These are phyloP conservation scores for Apodospora peruviana DNA, from an alignment of 495 filamentous ascomycete species.

Conservation along the genomic window DNA sequence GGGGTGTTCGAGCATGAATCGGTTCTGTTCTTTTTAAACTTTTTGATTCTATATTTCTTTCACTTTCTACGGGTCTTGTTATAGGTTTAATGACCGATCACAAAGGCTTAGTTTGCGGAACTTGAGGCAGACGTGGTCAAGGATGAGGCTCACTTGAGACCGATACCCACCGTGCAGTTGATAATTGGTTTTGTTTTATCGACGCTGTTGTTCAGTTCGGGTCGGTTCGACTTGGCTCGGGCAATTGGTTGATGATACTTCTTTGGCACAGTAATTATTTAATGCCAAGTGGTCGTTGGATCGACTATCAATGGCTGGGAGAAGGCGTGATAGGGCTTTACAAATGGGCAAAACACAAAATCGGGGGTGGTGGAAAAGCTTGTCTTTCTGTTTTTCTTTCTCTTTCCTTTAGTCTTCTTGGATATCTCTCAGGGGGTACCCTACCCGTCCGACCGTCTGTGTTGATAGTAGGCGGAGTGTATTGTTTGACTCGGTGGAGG, in stretches of 20 bases:
- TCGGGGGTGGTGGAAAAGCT: conserved; percentile 1
- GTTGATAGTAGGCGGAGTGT: too few species aligned
- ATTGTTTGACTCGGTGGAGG: background rate
- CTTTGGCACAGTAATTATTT: background rate
- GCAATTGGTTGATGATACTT: background rate
- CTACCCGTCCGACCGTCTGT: too few species aligned
- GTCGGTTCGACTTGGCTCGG: conserved; percentile 4
- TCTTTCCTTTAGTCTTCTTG: conserved; percentile 3
- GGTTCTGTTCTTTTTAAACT: too few species aligned
- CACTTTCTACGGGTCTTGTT: too few species aligned
- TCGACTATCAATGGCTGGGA: too few species aligned
- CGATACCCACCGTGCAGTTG: too few species aligned
- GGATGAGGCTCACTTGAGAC: too few species aligned
- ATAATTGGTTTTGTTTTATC: background rate
- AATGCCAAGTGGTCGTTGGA: background rate
- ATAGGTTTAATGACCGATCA: too few species aligned
- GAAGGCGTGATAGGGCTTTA: background rate
- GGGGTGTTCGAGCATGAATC: conserved; percentile 21
- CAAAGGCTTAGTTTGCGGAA: too few species aligned
- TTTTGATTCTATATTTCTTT: too few species aligned
- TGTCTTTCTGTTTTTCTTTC: conserved; percentile 1
- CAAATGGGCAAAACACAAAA: conserved; percentile 8
- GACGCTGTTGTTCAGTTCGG: too few species aligned
- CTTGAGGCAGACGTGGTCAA: too few species aligned
- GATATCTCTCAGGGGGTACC: background rate